Evolutionary conservation across 768 basidiomycete genomes (phyloP).

Genomic region (Boletus reticuloceps): DNA sequence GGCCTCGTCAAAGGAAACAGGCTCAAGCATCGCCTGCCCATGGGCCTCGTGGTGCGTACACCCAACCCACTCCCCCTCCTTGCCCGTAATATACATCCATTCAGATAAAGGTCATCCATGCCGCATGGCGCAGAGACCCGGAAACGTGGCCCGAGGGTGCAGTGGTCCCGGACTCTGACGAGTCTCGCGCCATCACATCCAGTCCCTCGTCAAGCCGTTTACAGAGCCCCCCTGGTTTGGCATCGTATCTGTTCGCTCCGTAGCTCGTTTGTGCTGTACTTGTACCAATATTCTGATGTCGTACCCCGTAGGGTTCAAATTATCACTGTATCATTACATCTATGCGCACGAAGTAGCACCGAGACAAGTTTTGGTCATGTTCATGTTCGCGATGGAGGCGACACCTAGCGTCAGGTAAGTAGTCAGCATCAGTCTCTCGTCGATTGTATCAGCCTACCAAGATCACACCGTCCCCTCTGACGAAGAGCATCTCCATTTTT

Average conservation of each 20-base stretch:
- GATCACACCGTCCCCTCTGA: constrained; percentile 96
- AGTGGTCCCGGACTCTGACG: constrained; percentile 61
- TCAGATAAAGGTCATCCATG: constrained; percentile 71
- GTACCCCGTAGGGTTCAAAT: background rate
- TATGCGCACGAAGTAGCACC: too few species aligned
- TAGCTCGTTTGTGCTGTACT: background rate
- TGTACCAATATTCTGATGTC: background rate
- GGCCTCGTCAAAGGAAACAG: constrained; percentile 56
- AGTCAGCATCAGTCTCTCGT: constrained; percentile 9
- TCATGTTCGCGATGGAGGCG: constrained; percentile 75
- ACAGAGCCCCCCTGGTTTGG: constrained; percentile 1
- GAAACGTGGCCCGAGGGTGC: constrained; percentile 71
- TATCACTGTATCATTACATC: constrained; percentile 9
- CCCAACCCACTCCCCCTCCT: background rate
- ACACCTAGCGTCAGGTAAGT: constrained; percentile 51
- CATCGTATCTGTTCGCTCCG: background rate
- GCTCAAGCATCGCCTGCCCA: constrained; percentile 60
- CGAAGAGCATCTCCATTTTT: constrained; percentile 97
- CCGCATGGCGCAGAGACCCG: constrained; percentile 70
- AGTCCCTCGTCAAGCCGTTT: background rate
- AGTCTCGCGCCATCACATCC: constrained; percentile 27
- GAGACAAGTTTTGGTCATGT: background rate
- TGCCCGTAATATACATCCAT: constrained; percentile 4
- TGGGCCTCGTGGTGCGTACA: constrained; percentile 57
- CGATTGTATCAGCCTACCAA: constrained; percentile 52